These are phyloP conservation scores for Aspergillus haitiensis DNA, from an alignment of 495 filamentous ascomycete species.

Conservation along the genomic window DNA sequence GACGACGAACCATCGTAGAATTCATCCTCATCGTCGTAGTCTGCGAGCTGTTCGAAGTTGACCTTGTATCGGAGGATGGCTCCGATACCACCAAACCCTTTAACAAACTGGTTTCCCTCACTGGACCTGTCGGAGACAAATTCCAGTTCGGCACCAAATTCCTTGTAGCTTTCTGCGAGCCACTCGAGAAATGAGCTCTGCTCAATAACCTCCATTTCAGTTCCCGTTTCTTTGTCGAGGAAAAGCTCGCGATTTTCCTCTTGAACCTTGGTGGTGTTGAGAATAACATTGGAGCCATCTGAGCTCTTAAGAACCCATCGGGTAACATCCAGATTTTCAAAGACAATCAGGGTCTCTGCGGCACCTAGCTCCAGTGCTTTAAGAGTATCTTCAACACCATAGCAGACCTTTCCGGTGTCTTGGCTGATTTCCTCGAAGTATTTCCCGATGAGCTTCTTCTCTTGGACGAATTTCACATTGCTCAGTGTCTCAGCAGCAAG, in stretches of 20 bases:
- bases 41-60: conserved; percentile 98
- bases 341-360: conserved; percentile 93
- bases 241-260: conserved; percentile 80
- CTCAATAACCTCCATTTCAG: conserved; percentile 91
- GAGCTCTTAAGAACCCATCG: conserved; percentile 85
- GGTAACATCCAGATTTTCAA: conserved; percentile 91
- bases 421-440: conserved; percentile 99
- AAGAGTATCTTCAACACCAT: conserved; percentile 95
- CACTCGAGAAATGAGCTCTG: conserved; percentile 93
- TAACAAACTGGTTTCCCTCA: conserved; percentile 99
- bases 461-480: conserved; percentile 99
- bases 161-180: conserved; percentile 96
- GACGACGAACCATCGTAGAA: conserved; percentile 87
- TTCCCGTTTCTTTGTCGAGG: conserved; percentile 89
- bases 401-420: conserved; percentile 93
- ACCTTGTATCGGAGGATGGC: conserved; percentile 98
- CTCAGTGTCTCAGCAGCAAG: conserved; percentile 91
- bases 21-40: conserved; percentile 94
- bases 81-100: conserved; percentile 97
- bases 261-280: conserved; percentile 87
- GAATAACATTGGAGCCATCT: conserved; percentile 64
- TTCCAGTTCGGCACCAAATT: conserved; percentile 94
- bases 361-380: conserved; percentile 97
- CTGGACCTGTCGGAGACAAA: conserved; percentile 96
- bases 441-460: conserved; percentile 98